Evolutionary conservation across 1,284 basidiomycete genomes (phyloP).

Genomic region (Laetiporus sulphureus): DNA sequence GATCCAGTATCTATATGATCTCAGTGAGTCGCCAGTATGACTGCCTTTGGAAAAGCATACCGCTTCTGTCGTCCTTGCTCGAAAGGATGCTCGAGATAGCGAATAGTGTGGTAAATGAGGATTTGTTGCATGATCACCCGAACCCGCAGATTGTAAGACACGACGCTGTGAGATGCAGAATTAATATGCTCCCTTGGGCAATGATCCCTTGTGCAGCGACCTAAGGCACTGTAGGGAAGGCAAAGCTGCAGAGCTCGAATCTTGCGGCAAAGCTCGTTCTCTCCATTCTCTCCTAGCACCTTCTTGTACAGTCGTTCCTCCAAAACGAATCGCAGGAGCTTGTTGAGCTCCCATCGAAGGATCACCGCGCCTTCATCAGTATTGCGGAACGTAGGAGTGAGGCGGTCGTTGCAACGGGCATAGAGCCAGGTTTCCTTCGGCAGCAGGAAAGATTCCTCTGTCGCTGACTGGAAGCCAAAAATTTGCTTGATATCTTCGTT

Average conservation of each 20-base stretch:
- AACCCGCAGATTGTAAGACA: slow-evolving; percentile 33
- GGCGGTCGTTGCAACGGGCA: slow-evolving; percentile 1
- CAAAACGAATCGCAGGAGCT: slow-evolving; percentile 20
- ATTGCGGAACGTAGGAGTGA: slow-evolving; percentile 2
- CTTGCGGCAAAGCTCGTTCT: slow-evolving; percentile 28
- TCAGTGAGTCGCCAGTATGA: neutral
- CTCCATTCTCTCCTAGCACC: slow-evolving; percentile 32
- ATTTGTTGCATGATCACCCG: slow-evolving; percentile 43
- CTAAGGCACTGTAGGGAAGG: slow-evolving; percentile 27
- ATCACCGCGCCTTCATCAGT: slow-evolving; percentile 10
- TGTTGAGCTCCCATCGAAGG: slow-evolving; percentile 12
- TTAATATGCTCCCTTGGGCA: slow-evolving; percentile 36
- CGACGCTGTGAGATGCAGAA: slow-evolving; percentile 17
- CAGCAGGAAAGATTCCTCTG: slow-evolving; percentile 24
- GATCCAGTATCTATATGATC: slow-evolving; percentile 17
- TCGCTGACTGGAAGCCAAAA: slow-evolving; percentile 30
- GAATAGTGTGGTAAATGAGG: slow-evolving; percentile 32
- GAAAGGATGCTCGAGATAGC: slow-evolving; percentile 16
- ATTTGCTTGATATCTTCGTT: slow-evolving; percentile 24
- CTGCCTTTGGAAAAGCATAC: slow-evolving; percentile 14
- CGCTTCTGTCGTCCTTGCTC: slow-evolving; percentile 10
- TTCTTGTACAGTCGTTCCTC: slow-evolving; percentile 21
- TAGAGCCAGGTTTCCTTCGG: slow-evolving; percentile 19
- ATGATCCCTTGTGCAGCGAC: slow-evolving; percentile 27
- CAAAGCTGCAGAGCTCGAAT: slow-evolving; percentile 35